These are phyloP conservation scores for Planoprotostelium fungivorum DNA, from an alignment of 78 protist genomes.

Conservation along the genomic window DNA sequence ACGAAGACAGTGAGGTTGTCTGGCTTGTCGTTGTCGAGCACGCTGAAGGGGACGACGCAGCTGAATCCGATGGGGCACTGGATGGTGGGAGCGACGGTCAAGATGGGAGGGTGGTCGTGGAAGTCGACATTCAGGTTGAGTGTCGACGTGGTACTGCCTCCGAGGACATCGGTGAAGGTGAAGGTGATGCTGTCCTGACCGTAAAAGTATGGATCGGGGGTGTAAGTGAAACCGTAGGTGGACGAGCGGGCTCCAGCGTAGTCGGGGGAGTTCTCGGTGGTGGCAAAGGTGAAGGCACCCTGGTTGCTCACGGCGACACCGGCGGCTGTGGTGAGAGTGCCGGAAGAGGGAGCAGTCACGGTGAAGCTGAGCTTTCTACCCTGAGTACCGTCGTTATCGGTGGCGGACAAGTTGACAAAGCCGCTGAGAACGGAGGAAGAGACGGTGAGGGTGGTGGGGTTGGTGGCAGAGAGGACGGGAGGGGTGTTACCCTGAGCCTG, in stretches of 20 bases:
- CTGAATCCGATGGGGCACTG: not conserved
- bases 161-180: not conserved
- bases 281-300: not conserved
- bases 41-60: not conserved
- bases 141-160: not conserved
- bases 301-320: not conserved
- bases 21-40: not conserved
- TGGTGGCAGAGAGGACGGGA: not conserved
- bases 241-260: not conserved
- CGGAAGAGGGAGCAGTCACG: slow-evolving; percentile 1
- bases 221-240: not conserved
- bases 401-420: not conserved
- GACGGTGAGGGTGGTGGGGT: not conserved
- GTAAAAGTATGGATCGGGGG: not conserved
- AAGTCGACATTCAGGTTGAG: not conserved
- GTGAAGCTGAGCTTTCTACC: not conserved
- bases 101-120: not conserved
- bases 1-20: not conserved
- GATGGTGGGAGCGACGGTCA: not conserved
- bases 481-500: not conserved
- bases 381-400: not conserved
- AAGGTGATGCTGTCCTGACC: not conserved
- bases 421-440: not conserved
- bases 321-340: not conserved
- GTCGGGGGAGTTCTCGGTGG: not conserved